phyloP scores from a whole-genome alignment of 305 asterid genomes.

The Solanum aculeatissimum region DNA sequence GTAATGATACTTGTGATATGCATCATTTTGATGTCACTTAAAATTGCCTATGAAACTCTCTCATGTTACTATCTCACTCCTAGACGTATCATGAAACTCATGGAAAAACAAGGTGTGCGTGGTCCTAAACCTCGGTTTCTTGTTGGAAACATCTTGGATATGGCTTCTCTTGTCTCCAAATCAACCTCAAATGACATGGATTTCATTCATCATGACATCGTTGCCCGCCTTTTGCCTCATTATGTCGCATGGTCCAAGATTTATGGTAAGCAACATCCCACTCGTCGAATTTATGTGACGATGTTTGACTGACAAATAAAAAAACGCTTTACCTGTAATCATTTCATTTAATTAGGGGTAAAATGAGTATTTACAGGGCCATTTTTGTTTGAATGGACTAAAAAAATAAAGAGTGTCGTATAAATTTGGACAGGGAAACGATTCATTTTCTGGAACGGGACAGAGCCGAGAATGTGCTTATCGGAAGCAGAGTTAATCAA shows the following conservation, averaged over 20 bases:
- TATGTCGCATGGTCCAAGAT: constrained; percentile 60
- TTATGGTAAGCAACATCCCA: constrained; percentile 26
- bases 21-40: constrained; percentile 9
- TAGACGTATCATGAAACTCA: constrained; percentile 54
- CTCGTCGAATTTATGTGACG: no score
- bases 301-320: no score
- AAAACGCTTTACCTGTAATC: no score
- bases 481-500: constrained; percentile 54
- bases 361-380: no score
- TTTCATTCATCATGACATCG: constrained; percentile 56
- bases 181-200: constrained; percentile 60
- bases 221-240: constrained; percentile 78
- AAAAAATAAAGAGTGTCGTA: no score
- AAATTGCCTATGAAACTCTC: constrained; percentile 27
- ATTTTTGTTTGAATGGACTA: no score
- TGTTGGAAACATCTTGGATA: constrained; percentile 62
- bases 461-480: constrained; percentile 75
- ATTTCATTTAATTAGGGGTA: no score
- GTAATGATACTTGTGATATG: neutral
- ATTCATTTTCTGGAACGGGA: constrained; percentile 73
- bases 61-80: constrained; percentile 66
- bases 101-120: constrained; percentile 76
- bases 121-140: constrained; percentile 81
- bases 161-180: constrained; percentile 45
- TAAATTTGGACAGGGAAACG: constrained; percentile 40